Evolutionary conservation across 352 stramenopile species (phyloP), one percentile per base, ranked within the genome.

Genomic region (Phytophthora pluvialis): DNA sequence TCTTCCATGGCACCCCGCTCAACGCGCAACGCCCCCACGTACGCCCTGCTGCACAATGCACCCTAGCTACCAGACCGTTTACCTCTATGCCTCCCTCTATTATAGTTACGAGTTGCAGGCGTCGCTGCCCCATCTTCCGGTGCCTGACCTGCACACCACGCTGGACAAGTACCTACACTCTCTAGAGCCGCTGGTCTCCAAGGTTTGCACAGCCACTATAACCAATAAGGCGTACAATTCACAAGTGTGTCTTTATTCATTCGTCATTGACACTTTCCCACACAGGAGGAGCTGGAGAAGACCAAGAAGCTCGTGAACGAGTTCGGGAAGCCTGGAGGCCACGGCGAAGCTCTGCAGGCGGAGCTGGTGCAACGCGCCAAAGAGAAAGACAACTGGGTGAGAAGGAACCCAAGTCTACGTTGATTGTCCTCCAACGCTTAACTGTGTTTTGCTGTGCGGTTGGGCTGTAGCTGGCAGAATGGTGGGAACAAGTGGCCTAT

Each of bases 401-500:
- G 74, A 67, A 32, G 8, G 4, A 7, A 36, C n/a, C 31, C 6
- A 35, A 21, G 21, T 21, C 21, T 21, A 21, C 21, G 21, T 35
- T 35, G 10, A 35, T 35, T 11, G 31, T 11, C 31, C 21, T 32
- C 16, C 10, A 28, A 45, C 25, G 36, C 6, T 49, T 16, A 54
- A 54, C 26, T 38, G 16, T 5, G 18, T 26, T 28, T n/a, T 31
- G 16, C 7, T 53, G 32, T 62, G 21, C 21, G 21, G 21, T 21
- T 21, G 21, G 21, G 21, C 21, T 21, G 46, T 64, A 92, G 81
- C 56, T 93, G 21, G 79, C 96, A 52, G 72, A 97, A 43, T 98
- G 94, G 94, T 98, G 94, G 94, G 97, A 98, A 68, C 87, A 96
- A 53, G 71, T 90, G 31, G 93, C 89, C 46, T 91, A 91, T 56